Evolutionary conservation across 2,329 filamentous ascomycete species (phyloP), one percentile per base, ranked within the genome.

Genomic region (Elsinoe necatrix): DNA sequence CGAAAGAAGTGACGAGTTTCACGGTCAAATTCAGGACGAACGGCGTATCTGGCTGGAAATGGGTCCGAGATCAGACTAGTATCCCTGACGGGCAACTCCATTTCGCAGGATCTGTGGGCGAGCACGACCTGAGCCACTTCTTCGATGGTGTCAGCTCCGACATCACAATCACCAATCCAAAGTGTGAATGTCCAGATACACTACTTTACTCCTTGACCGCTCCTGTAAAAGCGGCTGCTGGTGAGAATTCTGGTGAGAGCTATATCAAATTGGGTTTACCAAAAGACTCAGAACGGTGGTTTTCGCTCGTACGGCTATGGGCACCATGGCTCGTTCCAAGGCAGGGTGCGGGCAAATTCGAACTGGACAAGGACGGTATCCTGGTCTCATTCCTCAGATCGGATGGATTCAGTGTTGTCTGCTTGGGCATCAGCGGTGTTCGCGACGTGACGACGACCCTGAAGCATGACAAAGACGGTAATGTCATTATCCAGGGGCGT

Each of bases 241-340:
- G 77, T 0, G 75, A 81, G 37, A 68, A 75, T 2, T 86, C 89
- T 3, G 75, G 79, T 0, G 76, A 78, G 55, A 78, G 76, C 27
- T 73, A 78, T 48, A 68, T 83, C 27, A 70, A 73, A 1, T 71
- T 95, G 0, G 89, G 89, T 0, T 72, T 73, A 1, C 85, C 87
- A 0, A 84, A 79, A 64, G 79, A 80, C 41, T 71, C 80, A 52
- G 78, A 79, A 66, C 84, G 86, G 63, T 95, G 89, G 83, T 92
- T 95, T 67, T 83, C 88, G 6, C 72, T 95, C 11, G 84, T 95
- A 4, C 82, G 90, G 16, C 75, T 88, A 2, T 93, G 85, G 82
- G 80, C 79, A 31, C 86, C 90, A 1, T 97, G 92, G 92, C 74
- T 95, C 9, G 89, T 86, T 6, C 92, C 92, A n/a, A 78, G 89